Evolutionary conservation across 768 basidiomycete species (phyloP).

Genomic region (Roridomyces roridus): DNA sequence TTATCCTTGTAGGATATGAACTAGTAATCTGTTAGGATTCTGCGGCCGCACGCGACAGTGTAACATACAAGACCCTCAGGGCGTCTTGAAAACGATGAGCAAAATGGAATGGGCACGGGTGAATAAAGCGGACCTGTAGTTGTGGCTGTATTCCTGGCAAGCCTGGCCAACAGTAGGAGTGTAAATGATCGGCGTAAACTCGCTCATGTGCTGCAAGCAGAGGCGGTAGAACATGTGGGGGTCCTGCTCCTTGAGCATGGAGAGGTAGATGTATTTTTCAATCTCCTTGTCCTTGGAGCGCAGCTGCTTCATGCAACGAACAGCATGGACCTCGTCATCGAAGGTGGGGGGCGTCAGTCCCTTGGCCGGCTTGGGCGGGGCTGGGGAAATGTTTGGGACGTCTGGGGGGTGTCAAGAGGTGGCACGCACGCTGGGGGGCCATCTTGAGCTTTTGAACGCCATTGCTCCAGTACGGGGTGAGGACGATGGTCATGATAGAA

Average conservation of each 20-base stretch:
- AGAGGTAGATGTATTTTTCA: slow-evolving; percentile 88
- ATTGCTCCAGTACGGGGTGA: slow-evolving; percentile 76
- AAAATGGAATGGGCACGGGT: neutral
- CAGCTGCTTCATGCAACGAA: slow-evolving; percentile 72
- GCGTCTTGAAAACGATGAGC: slow-evolving; percentile 29
- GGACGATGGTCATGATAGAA: slow-evolving; percentile 58
- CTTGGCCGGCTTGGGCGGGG: slow-evolving; percentile 47
- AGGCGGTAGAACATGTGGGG: slow-evolving; percentile 80
- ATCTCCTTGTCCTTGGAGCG: slow-evolving; percentile 76
- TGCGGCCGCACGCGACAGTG: slow-evolving; percentile 11
- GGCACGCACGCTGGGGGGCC: slow-evolving; percentile 57
- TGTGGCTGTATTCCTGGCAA: slow-evolving; percentile 82
- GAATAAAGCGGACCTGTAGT: slow-evolving; percentile 50
- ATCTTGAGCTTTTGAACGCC: slow-evolving; percentile 75
- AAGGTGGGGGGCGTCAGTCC: slow-evolving; percentile 70
- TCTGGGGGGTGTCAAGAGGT: slow-evolving; percentile 2
- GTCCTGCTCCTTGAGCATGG: slow-evolving; percentile 75
- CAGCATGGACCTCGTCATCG: slow-evolving; percentile 54
- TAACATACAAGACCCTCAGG: slow-evolving; percentile 72
- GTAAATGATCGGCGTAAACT: slow-evolving; percentile 82
- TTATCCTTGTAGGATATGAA: slow-evolving; percentile 85
- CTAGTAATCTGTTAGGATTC: slow-evolving; percentile 40
- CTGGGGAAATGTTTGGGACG: slow-evolving; percentile 31
- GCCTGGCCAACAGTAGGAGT: slow-evolving; percentile 94
- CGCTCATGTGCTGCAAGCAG: slow-evolving; percentile 73